Evolutionary conservation across 2,329 filamentous ascomycete species (phyloP), one percentile per base, ranked within the genome.

Genomic region (Verticillium nubilum): DNA sequence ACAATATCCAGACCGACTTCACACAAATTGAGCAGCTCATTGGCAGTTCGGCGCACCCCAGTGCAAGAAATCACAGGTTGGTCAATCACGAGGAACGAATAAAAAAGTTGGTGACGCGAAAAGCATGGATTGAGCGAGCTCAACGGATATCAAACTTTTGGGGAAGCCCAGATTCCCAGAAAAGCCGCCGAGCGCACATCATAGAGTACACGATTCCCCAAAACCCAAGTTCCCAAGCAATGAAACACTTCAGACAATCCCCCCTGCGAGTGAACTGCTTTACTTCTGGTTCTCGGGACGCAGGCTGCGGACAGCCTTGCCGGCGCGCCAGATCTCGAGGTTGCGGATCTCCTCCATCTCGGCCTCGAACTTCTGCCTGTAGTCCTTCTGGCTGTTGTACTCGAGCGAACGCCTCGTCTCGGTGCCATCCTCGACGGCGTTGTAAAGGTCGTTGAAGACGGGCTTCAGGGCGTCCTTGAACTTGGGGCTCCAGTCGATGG

Each of bases 401-500:
- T 97, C 92, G 73, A 99, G 89, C 63, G 92, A 95, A 78, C 95
- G 88, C 88, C 95, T 83, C 73, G 95, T 99, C 89, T 99, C 95
- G 73, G 86, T 87, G 74, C 95, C 95, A 71, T 92, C 86, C 78
- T 87, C 87, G 74, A 99, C 95, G 65, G 90, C 88, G 80, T 96
- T 89, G 83, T 99, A 99, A 63, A 99, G 89, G 73, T 91, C 85
- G 82, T 97, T 94, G 87, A 99, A 99, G 75, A 99, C 90, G 73
- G 95, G 95, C 90, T 98, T 98, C 74, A 99, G 86, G 74, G 90
- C 92, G 69, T 94, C 90, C 90, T 97, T 97, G 92, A 99, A 99
- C 76, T 85, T 86, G 78, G 89, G 88, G 76, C 89, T 94, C 95
- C 95, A 99, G 86, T 99, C 95, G 76, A 99, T 96, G 80, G 95